Percentiles rank a stretch among this genome's conserved stretches.
These are phyloP conservation scores for Coemansia sp. DNA, from an alignment of 192 early-diverging fungal species.

Conservation along the genomic window DNA sequence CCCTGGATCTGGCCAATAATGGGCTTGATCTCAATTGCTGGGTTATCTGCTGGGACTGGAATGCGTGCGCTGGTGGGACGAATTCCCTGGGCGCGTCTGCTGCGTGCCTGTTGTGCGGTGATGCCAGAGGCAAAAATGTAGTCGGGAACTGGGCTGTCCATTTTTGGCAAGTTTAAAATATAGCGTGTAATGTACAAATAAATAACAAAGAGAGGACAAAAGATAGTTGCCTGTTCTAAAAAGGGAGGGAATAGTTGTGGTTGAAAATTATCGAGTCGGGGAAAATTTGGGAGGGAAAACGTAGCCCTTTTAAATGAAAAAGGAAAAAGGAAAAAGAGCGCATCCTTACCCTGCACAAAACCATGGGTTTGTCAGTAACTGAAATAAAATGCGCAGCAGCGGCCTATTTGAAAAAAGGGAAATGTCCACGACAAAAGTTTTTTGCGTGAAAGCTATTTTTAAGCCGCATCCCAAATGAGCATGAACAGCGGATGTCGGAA, in stretches of 20 bases:
- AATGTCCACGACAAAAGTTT: neutral
- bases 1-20: conserved; percentile 38
- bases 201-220: neutral
- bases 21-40: conserved; percentile 36
- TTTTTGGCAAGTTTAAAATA: conserved; percentile 2
- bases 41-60: conserved; percentile 6
- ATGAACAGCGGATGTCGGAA: neutral
- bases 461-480: neutral
- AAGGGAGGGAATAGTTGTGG: neutral
- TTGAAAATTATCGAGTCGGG: neutral
- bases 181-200: neutral
- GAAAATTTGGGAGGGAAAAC: neutral
- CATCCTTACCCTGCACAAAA: no score
- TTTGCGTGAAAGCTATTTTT: no score
- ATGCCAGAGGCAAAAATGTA: conserved; percentile 51
- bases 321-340: no score
- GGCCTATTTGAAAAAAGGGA: neutral
- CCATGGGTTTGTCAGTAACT: no score
- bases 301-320: neutral
- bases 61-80: conserved; percentile 29
- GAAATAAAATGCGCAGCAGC: conserved; percentile 6
- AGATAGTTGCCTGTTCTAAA: neutral
- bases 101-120: conserved; percentile 49
- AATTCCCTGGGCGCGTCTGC: conserved; percentile 17
- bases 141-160: conserved; percentile 44